Evolutionary conservation across 1,284 basidiomycete species (phyloP).

Genomic region (Puccinia coronata): DNA sequence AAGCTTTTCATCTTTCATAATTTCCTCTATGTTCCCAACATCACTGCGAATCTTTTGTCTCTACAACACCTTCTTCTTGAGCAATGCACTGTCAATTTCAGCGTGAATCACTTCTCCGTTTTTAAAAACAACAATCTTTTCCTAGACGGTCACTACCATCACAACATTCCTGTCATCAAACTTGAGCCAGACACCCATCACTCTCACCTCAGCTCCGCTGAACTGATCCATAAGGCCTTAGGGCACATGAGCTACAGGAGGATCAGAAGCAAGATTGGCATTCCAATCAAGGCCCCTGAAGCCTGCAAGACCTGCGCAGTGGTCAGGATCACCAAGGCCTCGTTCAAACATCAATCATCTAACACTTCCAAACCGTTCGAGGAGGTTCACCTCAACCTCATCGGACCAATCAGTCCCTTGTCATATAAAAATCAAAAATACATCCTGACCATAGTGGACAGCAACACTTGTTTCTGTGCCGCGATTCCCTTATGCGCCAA

Average conservation of each 20-base stretch:
- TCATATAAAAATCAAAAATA: no score
- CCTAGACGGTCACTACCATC: not conserved
- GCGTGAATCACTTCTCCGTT: not conserved
- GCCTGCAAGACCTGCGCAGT: no score
- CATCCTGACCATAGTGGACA: no score
- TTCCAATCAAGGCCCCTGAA: not conserved
- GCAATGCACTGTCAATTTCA: not conserved
- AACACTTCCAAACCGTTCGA: no score
- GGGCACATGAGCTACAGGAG: slow-evolving; percentile 3
- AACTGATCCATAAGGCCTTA: not conserved
- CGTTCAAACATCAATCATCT: no score
- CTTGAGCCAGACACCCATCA: not conserved
- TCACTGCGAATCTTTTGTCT: not conserved
- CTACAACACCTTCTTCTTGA: not conserved
- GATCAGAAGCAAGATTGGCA: slow-evolving; percentile 4
- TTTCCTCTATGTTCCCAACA: not conserved
- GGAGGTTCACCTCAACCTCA: no score
- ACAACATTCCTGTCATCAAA: not conserved
- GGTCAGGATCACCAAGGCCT: no score
- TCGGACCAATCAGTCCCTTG: no score
- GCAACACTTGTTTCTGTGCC: no score
- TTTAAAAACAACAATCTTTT: not conserved
- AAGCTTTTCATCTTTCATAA: not conserved
- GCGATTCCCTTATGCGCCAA: no score
- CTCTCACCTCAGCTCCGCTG: not conserved